Percentiles rank a stretch among this genome's conserved stretches.
These are phyloP conservation scores for Pleurotus citrinopileatus DNA, from an alignment of 768 basidiomycete species.

Conservation along the genomic window DNA sequence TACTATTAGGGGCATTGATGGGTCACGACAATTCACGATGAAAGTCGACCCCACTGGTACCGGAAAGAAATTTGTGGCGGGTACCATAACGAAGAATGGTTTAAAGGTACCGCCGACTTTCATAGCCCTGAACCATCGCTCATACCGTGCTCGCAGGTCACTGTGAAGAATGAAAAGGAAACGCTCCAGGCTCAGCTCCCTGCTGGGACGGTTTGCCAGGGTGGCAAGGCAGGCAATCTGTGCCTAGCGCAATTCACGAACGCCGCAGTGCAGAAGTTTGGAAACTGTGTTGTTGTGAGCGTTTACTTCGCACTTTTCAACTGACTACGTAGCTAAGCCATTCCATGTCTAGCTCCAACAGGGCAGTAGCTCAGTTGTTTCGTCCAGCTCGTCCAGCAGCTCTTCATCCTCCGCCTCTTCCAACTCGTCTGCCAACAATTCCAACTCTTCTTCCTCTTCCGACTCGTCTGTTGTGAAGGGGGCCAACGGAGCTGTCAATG, in stretches of 20 bases:
- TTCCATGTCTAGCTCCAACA: not conserved
- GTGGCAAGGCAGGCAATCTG: constrained; percentile 38
- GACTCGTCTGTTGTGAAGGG: constrained; percentile 1
- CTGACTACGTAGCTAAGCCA: not conserved
- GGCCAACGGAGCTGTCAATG: constrained; percentile 4
- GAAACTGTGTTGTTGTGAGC: constrained; percentile 49
- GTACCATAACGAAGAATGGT: constrained; percentile 44
- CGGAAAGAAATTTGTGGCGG: constrained; percentile 33
- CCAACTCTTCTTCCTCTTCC: constrained; percentile 1
- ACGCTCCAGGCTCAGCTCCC: constrained; percentile 43
- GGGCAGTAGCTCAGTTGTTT: constrained; percentile 5
- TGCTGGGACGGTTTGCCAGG: constrained; percentile 46
- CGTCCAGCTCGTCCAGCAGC: constrained; percentile 4
- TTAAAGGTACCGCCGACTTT: constrained; percentile 31
- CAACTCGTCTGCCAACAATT: not conserved
- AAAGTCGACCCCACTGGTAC: constrained; percentile 43
- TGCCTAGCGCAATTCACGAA: constrained; percentile 54
- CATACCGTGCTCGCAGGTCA: constrained; percentile 26
- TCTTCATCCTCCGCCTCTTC: not conserved
- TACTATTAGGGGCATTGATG: constrained; percentile 46
- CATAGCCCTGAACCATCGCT: not conserved
- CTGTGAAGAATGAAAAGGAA: constrained; percentile 33
- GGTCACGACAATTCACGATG: constrained; percentile 43
- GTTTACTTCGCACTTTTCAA: not conserved
- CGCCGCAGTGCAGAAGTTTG: constrained; percentile 41